Conservation (phyloP, 2,329 filamentous ascomycete genomes). For the Alternaria consortialis region DNA sequence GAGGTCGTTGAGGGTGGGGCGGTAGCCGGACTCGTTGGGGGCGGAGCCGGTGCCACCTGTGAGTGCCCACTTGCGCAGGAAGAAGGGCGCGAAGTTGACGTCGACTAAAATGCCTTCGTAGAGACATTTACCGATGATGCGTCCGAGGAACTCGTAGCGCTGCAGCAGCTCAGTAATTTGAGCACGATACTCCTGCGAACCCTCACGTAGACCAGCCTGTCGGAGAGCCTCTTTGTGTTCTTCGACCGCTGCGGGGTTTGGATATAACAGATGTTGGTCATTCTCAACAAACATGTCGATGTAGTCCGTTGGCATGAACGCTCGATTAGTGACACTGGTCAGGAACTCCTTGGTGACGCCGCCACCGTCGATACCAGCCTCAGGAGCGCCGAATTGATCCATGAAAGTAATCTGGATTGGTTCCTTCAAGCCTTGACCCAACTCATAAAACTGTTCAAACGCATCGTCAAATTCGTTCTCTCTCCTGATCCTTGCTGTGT, state of each 20-base stretch:
- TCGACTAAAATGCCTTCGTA: constrained; percentile 97
- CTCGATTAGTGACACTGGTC: constrained; percentile 85
- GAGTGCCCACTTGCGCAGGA: constrained; percentile 92
- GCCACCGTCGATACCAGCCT: constrained; percentile 95
- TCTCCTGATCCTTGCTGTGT: constrained; percentile 82
- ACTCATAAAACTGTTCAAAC: constrained; percentile 79
- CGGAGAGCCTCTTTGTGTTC: constrained; percentile 69
- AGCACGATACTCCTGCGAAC: constrained; percentile 65
- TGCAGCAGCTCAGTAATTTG: constrained; percentile 69
- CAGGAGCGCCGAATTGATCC: constrained; percentile 83
- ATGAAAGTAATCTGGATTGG: constrained; percentile 97
- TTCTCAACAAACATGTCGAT: constrained; percentile 81
- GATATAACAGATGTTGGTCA: constrained; percentile 85
- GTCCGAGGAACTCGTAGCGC: constrained; percentile 89
- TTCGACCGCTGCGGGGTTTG: constrained; percentile 81
- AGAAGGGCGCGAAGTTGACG: constrained; percentile 92
- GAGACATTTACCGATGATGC: constrained; percentile 93
- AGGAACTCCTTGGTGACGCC: constrained; percentile 98
- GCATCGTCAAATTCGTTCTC: constrained; percentile 86
- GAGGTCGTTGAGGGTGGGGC: constrained; percentile 93
- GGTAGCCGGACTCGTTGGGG: constrained; percentile 75
- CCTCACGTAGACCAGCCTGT: constrained; percentile 61
- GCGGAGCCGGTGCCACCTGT: constrained; percentile 71
- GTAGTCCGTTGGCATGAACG: constrained; percentile 69
- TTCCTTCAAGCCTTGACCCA: constrained; percentile 87